These are phyloP conservation scores for Plasmodium billcollinsi DNA, from an alignment of 169 alveolate species.

Conservation along the genomic window DNA sequence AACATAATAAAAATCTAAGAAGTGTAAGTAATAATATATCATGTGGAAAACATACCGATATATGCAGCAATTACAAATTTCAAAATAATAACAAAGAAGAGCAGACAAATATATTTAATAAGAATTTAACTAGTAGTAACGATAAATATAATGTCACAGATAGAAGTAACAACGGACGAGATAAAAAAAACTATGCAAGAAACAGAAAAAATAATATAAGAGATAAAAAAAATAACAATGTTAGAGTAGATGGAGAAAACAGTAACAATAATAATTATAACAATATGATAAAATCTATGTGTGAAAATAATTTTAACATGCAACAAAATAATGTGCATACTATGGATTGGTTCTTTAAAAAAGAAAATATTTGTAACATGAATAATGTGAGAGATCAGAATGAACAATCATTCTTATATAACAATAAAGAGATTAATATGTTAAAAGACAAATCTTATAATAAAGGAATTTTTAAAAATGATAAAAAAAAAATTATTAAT, in stretches of 20 bases:
- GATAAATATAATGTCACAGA: neutral
- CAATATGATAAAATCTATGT: neutral
- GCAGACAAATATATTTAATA: no score
- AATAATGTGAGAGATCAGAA: neutral
- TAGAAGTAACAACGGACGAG: neutral
- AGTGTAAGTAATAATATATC: no score
- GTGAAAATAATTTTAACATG: neutral
- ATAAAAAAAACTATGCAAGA: neutral
- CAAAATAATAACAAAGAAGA: no score
- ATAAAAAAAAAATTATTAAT: no score
- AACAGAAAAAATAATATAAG: neutral
- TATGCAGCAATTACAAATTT: no score
- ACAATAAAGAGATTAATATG: no score
- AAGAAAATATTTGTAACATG: neutral
- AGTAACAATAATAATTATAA: neutral
- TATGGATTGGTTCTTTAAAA: neutral
- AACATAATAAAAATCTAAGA: no score
- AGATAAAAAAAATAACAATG: slow-evolving; percentile 4
- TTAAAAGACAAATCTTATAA: no score
- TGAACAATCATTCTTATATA: no score
- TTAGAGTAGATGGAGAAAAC: neutral
- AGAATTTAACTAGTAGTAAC: neutral
- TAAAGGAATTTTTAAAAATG: no score
- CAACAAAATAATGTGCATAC: neutral
- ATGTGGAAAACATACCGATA: no score